Evolutionary conservation across 2,329 filamentous ascomycete genomes (phyloP).

Genomic region (Botryotinia convoluta): DNA sequence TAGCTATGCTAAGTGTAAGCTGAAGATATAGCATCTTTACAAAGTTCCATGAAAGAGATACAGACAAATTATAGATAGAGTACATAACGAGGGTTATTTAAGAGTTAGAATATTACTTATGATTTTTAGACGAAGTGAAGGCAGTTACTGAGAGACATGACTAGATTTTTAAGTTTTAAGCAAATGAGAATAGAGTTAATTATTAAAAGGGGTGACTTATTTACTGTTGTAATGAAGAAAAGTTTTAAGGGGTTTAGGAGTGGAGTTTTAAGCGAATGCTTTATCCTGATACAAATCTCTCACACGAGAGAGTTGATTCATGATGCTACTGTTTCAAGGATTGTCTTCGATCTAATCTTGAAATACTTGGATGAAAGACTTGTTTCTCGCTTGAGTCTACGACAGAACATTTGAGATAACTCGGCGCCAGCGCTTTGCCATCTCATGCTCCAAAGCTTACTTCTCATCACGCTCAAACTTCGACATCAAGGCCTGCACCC

Average conservation of each 20-base stretch:
- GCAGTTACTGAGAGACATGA: rapidly evolving
- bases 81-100: no score
- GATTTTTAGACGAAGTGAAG: neutral
- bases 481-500: neutral
- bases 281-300: neutral
- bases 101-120: neutral
- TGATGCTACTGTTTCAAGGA: no score
- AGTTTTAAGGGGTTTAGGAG: neutral
- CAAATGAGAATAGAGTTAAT: neutral
- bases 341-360: no score
- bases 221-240: neutral
- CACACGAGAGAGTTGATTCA: neutral
- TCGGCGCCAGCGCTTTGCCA: neutral
- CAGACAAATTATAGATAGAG: neutral
- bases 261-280: neutral
- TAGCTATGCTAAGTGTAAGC: neutral
- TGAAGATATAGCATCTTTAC: neutral
- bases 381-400: neutral
- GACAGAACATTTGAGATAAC: neutral
- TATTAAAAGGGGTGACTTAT: neutral
- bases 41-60: neutral
- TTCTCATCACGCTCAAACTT: neutral
- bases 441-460: neutral
- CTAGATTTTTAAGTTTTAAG: neutral
- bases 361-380: neutral